Evolutionary conservation across 2,329 filamentous ascomycete genomes (phyloP).

Genomic region (Grosmannia clavigera): DNA sequence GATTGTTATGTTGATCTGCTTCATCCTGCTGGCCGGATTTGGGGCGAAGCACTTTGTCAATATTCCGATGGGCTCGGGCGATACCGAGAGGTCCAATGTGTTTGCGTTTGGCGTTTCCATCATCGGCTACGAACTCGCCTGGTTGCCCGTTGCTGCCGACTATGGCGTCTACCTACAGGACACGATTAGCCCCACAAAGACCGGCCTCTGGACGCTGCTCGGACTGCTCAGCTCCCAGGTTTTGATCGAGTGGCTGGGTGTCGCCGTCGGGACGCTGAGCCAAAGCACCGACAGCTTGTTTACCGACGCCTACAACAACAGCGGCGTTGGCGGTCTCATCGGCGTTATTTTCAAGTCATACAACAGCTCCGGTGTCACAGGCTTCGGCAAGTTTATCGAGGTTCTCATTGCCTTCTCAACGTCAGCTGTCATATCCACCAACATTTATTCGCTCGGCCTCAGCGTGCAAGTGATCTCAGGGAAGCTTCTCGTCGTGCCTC

Average conservation of each 20-base stretch:
- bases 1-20: conserved; percentile 11
- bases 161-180: conserved; percentile 7
- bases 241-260: conserved; percentile 11
- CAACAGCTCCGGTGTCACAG: conserved; percentile 6
- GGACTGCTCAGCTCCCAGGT: conserved; percentile 7
- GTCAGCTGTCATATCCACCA: conserved; percentile 5
- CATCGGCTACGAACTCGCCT: conserved; percentile 16
- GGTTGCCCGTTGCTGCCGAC: conserved; percentile 9
- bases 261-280: conserved; percentile 9
- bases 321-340: conserved; percentile 12
- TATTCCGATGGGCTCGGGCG: conserved; percentile 1
- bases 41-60: conserved; percentile 8
- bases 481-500: conserved; percentile 7
- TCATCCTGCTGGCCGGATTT: conserved; percentile 11
- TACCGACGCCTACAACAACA: conserved; percentile 5
- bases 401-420: conserved; percentile 6
- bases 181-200: neutral
- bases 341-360: conserved; percentile 6
- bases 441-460: conserved; percentile 11
- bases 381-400: conserved; percentile 9
- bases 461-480: conserved; percentile 8
- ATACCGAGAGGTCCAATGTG: conserved; percentile 8
- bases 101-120: conserved; percentile 15
- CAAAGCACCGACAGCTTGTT: conserved; percentile 6
- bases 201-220: conserved; percentile 1